Evolutionary conservation across 805 yeast species (phyloP).

Genomic region (Clavispora santaluciae): DNA sequence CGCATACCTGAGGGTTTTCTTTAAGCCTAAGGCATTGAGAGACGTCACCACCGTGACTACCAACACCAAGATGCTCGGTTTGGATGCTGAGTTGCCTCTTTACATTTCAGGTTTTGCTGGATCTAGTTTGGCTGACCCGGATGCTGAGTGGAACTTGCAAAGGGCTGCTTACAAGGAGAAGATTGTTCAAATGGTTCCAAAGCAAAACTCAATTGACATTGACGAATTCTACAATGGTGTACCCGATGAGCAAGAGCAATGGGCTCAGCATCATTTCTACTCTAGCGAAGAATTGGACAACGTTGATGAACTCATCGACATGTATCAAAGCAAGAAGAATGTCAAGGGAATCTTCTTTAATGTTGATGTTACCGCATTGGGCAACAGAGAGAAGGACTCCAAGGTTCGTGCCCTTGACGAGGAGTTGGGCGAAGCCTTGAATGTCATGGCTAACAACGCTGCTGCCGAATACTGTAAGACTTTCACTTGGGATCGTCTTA

Average conservation of each 20-base stretch:
- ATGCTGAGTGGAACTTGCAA: slow-evolving; percentile 6
- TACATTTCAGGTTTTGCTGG: slow-evolving; percentile 7
- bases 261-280: slow-evolving; percentile 4
- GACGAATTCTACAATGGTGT: slow-evolving; percentile 4
- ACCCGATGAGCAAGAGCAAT: slow-evolving; percentile 2
- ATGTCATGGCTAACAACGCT: slow-evolving; percentile 1
- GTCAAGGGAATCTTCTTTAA: slow-evolving; percentile 4
- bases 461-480: neutral
- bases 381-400: slow-evolving; percentile 5
- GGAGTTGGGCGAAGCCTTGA: neutral
- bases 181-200: slow-evolving; percentile 5
- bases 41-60: slow-evolving; percentile 2
- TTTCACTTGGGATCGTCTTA: slow-evolving; percentile 2
- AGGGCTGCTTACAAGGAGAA: slow-evolving; percentile 3
- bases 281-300: neutral
- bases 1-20: slow-evolving; percentile 4
- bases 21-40: slow-evolving; percentile 2
- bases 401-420: slow-evolving; percentile 4
- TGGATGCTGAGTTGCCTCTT: slow-evolving; percentile 3
- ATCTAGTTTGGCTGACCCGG: slow-evolving; percentile 2
- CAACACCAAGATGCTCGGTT: slow-evolving; percentile 1
- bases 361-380: slow-evolving; percentile 3
- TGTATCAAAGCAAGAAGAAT: neutral
- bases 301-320: neutral
- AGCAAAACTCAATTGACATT: slow-evolving; percentile 1